Percentiles rank a stretch among this genome's conserved stretches.
Evolutionary conservation across 2,329 filamentous ascomycete species (phyloP).

Genomic region (Diplodia sapinea): DNA sequence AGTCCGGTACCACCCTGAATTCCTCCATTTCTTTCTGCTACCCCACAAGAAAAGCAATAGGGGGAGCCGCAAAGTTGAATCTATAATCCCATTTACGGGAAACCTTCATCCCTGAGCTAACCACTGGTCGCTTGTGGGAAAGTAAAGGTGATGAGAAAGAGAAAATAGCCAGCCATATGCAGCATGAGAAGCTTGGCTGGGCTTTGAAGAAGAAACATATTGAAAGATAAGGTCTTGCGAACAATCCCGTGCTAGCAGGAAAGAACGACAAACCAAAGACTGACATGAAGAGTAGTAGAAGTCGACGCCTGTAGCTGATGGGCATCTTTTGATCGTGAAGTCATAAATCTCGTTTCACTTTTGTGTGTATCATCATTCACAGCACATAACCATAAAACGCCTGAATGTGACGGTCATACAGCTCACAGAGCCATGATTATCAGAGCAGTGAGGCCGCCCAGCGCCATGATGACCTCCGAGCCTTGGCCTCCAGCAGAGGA

Average conservation of each 20-base stretch:
- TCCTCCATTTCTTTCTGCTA: background rate
- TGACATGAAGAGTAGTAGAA: constrained; percentile 1
- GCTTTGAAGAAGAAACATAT: background rate
- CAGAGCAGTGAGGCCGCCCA: background rate
- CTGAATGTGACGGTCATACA: background rate
- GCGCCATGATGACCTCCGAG: background rate
- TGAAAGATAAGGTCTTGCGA: background rate
- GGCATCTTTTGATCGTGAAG: constrained; percentile 19
- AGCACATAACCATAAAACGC: background rate
- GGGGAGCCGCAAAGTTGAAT: background rate
- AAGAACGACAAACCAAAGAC: background rate
- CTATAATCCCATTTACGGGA: background rate
- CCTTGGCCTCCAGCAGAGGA: background rate
- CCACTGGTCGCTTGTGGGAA: too few species aligned
- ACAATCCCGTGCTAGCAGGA: constrained; percentile 9
- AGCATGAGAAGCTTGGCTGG: background rate
- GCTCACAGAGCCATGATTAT: background rate
- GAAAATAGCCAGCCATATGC: background rate
- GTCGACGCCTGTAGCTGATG: background rate
- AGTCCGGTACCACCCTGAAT: background rate
- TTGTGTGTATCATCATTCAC: background rate
- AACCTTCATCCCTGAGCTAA: background rate
- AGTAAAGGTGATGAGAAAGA: background rate
- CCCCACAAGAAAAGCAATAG: background rate
- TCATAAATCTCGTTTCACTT: background rate